Conservation (phyloP, 1,284 basidiomycete species). For the Marasmius sp. region DNA sequence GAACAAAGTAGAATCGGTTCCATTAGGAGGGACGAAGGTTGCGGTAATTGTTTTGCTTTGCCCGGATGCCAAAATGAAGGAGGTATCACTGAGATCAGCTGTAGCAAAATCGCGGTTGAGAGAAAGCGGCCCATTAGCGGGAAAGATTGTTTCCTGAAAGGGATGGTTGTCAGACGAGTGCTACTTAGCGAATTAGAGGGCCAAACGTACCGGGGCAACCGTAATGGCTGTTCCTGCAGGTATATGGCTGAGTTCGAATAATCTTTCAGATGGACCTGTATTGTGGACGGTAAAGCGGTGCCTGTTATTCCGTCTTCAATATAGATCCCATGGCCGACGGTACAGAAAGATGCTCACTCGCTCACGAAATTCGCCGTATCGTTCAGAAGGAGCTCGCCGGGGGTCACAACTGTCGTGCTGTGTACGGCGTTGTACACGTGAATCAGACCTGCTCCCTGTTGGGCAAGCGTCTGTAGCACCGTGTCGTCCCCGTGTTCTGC, state of each 20-base stretch:
- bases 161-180: constrained; percentile 2
- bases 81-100: constrained; percentile 31
- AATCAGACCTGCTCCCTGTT: constrained; percentile 68
- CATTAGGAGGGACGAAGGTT: constrained; percentile 25
- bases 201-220: constrained; percentile 28
- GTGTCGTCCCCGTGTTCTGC: constrained; percentile 48
- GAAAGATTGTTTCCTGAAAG: constrained; percentile 37
- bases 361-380: constrained; percentile 62
- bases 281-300: constrained; percentile 52
- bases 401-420: constrained; percentile 53
- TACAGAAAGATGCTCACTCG: constrained; percentile 31
- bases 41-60: constrained; percentile 8
- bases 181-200: background rate
- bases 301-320: constrained; percentile 23
- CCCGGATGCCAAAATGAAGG: constrained; percentile 10
- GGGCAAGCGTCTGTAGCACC: constrained; percentile 58
- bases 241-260: constrained; percentile 46
- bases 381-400: constrained; percentile 64
- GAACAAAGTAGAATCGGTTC: constrained; percentile 32
- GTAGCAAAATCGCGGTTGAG: constrained; percentile 41
- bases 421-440: constrained; percentile 64
- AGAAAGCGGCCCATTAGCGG: constrained; percentile 49
- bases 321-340: constrained; percentile 6
- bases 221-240: constrained; percentile 57
- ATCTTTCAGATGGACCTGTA: constrained; percentile 37